Evolutionary conservation across 495 filamentous ascomycete genomes (phyloP).

Genomic region (Podospora australis): DNA sequence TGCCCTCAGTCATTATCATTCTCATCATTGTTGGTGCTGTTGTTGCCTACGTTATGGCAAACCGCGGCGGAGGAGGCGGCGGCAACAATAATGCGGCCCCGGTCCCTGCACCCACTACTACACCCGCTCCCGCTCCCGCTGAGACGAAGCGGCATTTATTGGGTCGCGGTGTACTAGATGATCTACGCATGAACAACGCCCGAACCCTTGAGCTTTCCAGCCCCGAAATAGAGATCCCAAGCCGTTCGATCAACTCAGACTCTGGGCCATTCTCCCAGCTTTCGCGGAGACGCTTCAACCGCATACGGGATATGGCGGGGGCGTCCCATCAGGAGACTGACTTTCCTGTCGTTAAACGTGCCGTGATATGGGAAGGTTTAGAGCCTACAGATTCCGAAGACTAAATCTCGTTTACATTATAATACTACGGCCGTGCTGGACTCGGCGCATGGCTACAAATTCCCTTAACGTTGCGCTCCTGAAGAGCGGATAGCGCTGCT

Average conservation of each 20-base stretch:
- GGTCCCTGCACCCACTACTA: background rate
- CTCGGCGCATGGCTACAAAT: no score
- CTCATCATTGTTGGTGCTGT: slow-evolving; percentile 46
- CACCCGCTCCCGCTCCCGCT: background rate
- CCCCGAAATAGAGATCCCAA: no score
- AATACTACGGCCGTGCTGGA: no score
- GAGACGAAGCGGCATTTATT: slow-evolving; percentile 23
- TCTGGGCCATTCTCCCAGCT: no score
- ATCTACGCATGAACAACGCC: slow-evolving; percentile 25
- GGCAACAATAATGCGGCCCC: background rate
- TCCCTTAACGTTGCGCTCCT: no score
- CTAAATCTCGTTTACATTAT: no score
- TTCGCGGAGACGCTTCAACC: background rate
- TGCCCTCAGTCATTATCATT: slow-evolving; percentile 39
- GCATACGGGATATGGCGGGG: background rate
- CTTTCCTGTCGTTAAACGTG: background rate
- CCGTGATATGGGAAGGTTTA: slow-evolving; percentile 9
- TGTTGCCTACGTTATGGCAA: slow-evolving; percentile 38
- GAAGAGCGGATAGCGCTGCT: no score
- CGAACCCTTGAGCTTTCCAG: slow-evolving; percentile 21
- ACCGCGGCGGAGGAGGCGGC: slow-evolving; percentile 5
- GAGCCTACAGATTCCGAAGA: slow-evolving; percentile 6
- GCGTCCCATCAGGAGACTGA: background rate
- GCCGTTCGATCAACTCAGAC: slow-evolving; percentile 7
- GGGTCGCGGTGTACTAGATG: slow-evolving; percentile 19